Percentiles rank a stretch among this genome's conserved stretches.
Evolutionary conservation across 768 basidiomycete species (phyloP).

Genomic region (Candolleomyces aberdarensis): DNA sequence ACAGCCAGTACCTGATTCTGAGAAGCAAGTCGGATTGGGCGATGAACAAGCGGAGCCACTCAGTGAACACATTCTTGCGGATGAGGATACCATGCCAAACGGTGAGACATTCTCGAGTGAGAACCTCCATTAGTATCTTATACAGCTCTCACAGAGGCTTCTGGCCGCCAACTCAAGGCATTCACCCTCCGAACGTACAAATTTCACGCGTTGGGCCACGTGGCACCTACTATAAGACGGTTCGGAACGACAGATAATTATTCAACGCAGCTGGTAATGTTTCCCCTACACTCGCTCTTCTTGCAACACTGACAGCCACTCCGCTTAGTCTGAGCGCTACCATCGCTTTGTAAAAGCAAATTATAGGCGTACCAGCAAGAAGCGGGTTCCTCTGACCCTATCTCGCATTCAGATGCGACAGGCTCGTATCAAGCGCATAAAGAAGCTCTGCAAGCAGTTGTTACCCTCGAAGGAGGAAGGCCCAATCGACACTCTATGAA

Average conservation of each 20-base stretch:
- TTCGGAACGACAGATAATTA: constrained; percentile 5
- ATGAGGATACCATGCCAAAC: too few relatives aligned
- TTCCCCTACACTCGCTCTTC: not conserved
- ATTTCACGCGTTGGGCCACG: constrained; percentile 5
- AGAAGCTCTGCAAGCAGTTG: not conserved
- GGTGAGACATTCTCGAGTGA: not conserved
- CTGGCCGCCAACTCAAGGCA: not conserved
- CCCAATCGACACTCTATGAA: not conserved
- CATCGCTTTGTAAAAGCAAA: not conserved
- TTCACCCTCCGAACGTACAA: constrained; percentile 3
- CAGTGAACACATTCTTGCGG: too few relatives aligned
- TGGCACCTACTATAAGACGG: not conserved
- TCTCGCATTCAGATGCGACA: not conserved
- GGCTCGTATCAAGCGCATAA: not conserved
- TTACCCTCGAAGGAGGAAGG: not conserved
- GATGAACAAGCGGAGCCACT: too few relatives aligned
- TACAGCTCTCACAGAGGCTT: not conserved
- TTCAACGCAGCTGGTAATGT: constrained; percentile 17
- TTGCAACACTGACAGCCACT: not conserved
- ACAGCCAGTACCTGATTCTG: too few relatives aligned
- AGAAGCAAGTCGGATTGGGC: too few relatives aligned
- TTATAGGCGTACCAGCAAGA: not conserved
- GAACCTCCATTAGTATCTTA: not conserved
- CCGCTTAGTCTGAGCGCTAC: not conserved
- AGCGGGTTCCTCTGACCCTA: not conserved